phyloP scores from a whole-genome alignment of 2,329 filamentous ascomycete species.

The Phoma sp. region DNA sequence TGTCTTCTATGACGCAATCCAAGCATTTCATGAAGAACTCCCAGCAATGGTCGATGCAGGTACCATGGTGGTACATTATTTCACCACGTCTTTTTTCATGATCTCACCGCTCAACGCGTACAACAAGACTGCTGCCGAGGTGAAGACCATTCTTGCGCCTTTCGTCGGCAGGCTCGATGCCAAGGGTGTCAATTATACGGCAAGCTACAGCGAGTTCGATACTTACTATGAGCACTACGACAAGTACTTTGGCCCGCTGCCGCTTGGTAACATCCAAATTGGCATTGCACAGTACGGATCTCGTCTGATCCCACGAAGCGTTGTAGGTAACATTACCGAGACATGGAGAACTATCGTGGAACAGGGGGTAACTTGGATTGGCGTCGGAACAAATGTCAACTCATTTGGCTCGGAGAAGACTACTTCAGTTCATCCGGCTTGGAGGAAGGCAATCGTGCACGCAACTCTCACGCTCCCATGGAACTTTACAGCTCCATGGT shows the following conservation, averaged over 20 bases:
- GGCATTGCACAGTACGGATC: slow-evolving; percentile 29
- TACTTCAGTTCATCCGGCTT: slow-evolving; percentile 33
- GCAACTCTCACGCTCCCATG: slow-evolving; percentile 27
- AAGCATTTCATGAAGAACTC: slow-evolving; percentile 28
- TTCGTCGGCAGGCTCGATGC: slow-evolving; percentile 23
- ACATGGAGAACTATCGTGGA: slow-evolving; percentile 27
- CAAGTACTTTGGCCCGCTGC: slow-evolving; percentile 32
- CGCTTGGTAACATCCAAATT: slow-evolving; percentile 28
- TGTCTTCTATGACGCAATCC: slow-evolving; percentile 27
- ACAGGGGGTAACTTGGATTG: slow-evolving; percentile 29
- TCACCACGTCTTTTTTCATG: slow-evolving; percentile 24
- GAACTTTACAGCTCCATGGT: slow-evolving; percentile 30
- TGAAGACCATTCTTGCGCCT: slow-evolving; percentile 26
- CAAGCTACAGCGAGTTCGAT: slow-evolving; percentile 19
- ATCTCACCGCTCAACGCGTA: slow-evolving; percentile 31
- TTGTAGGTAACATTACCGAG: slow-evolving; percentile 18
- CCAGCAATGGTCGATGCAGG: slow-evolving; percentile 30
- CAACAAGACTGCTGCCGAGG: slow-evolving; percentile 23
- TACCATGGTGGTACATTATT: slow-evolving; percentile 25
- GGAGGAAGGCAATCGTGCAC: slow-evolving; percentile 30
- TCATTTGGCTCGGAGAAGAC: slow-evolving; percentile 21
- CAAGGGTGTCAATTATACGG: slow-evolving; percentile 22
- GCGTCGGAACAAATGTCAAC: slow-evolving; percentile 24
- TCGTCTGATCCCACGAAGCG: slow-evolving; percentile 26
- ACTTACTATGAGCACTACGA: slow-evolving; percentile 34